Evolutionary conservation across 495 filamentous ascomycete species (phyloP), one percentile per base, ranked within the genome.

Genomic region (Penicillium silybi): DNA sequence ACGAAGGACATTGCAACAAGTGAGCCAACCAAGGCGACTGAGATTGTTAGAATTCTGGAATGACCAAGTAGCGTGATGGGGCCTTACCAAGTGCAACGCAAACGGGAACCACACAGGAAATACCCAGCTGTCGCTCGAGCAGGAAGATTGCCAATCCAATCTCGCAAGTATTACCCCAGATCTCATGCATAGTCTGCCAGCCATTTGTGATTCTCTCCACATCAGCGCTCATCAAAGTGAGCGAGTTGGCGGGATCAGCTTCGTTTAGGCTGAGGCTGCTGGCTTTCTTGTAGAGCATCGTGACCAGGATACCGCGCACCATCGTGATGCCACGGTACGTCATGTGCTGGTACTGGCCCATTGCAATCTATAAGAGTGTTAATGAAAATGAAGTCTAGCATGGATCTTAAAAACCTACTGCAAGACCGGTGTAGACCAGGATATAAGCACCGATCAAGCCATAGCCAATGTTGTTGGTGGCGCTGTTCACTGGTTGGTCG

Each of bases 211-310:
- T 76, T 18, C 78, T 61, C 56, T 84, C 81, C 11, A 84, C 66
- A 52, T 85, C 82, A 6, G 81, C 82, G 68, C 79, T 86, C 76
- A 85, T 85, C 4, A 78, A 64, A 0, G 85, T 86, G 2, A 85
- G 47, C 0, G 80, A 76, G 15, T 76, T 71, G 11, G 81, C 71
- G 18, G 77, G 68, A 43, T 79, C 79, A 0, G 72, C 68, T 15
- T 70, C 66, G 16, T 66, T 68, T 2, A 78, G 56, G 23, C 58
- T 74, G 6, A 74, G 64, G 10, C 62, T 62, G 34, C 53, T 76
- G 4, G 82, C 75, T 52, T 74, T 69, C 22, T 65, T 68, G 54
- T 80, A 87, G 18, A 87, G 71, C 57, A 81, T 76, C 2, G 73
- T 75, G 9, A 82, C 72, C 2, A 89, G 64, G 4, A 76, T 74